Conservation (phyloP, 2,329 filamentous ascomycete species). For the Fusarium mundagurra region DNA sequence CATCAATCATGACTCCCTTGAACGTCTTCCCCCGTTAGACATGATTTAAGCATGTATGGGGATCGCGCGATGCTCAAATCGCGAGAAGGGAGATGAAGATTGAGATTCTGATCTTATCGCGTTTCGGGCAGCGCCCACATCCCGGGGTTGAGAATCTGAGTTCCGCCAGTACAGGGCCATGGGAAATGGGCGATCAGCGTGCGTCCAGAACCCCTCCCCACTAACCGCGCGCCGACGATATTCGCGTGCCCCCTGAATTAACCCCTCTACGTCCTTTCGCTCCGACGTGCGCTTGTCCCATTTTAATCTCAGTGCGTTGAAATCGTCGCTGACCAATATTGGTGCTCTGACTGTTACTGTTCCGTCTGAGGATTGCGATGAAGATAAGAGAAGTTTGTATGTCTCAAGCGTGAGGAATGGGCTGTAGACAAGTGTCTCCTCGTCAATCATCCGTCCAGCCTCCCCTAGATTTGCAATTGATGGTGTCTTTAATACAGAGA, state of each 20-base stretch:
- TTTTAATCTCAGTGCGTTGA: slow-evolving; percentile 38
- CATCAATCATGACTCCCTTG: background rate
- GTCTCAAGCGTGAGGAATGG: slow-evolving; percentile 40
- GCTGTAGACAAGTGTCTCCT: slow-evolving; percentile 38
- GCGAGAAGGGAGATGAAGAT: background rate
- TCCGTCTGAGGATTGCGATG: background rate
- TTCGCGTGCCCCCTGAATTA: slow-evolving; percentile 28
- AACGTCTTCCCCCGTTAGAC: background rate
- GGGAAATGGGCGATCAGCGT: slow-evolving; percentile 34
- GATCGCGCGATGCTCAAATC: slow-evolving; percentile 4
- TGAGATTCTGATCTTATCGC: background rate
- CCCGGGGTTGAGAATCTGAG: background rate
- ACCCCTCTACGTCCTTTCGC: slow-evolving; percentile 32
- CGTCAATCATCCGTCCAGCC: slow-evolving; percentile 32
- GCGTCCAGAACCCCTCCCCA: slow-evolving; percentile 37
- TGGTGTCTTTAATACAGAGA: slow-evolving; percentile 31
- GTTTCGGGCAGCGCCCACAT: background rate
- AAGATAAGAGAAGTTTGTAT: slow-evolving; percentile 27
- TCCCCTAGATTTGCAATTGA: slow-evolving; percentile 32
- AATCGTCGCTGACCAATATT: slow-evolving; percentile 38
- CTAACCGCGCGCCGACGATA: slow-evolving; percentile 36
- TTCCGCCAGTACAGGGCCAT: slow-evolving; percentile 40
- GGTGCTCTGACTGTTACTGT: slow-evolving; percentile 7
- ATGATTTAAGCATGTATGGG: slow-evolving; percentile 15
- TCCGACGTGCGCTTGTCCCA: slow-evolving; percentile 40